phyloP scores from a whole-genome alignment of 768 basidiomycete genomes.

The Coprinopsis sp. region DNA sequence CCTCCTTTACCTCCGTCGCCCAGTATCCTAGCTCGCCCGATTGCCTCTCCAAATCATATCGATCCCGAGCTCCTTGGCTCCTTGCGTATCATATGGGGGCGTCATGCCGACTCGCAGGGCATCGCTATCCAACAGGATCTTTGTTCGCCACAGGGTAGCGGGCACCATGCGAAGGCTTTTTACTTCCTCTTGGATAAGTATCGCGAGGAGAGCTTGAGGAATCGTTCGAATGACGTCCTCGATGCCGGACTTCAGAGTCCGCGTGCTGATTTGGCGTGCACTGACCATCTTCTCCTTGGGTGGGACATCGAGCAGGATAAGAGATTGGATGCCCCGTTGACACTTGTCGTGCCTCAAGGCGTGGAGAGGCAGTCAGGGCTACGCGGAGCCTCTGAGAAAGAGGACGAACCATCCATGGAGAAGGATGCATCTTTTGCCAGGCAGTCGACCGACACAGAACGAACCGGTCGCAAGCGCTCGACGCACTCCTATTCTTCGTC shows the following conservation, averaged over 20 bases:
- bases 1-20: slow-evolving; percentile 59
- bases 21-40: slow-evolving; percentile 63
- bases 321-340: slow-evolving; percentile 24
- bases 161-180: slow-evolving; percentile 80
- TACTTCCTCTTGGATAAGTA: slow-evolving; percentile 80
- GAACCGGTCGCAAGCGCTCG: background rate
- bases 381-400: background rate
- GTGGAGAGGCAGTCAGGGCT: background rate
- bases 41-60: slow-evolving; percentile 63
- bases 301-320: slow-evolving; percentile 35
- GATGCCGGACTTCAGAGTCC: slow-evolving; percentile 14
- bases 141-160: slow-evolving; percentile 62
- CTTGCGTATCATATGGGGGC: slow-evolving; percentile 80
- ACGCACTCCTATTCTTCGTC: slow-evolving; percentile 1
- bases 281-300: slow-evolving; percentile 31
- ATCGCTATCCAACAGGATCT: slow-evolving; percentile 60
- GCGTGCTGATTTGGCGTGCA: slow-evolving; percentile 16
- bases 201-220: slow-evolving; percentile 49
- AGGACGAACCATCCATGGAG: background rate
- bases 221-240: slow-evolving; percentile 44
- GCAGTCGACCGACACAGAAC: too few species aligned
- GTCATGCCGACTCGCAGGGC: slow-evolving; percentile 52
- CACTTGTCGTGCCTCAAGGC: slow-evolving; percentile 13
- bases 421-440: background rate
- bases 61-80: slow-evolving; percentile 76